Evolutionary conservation across 768 basidiomycete genomes (phyloP).

Genomic region (Wakefieldia striispora): DNA sequence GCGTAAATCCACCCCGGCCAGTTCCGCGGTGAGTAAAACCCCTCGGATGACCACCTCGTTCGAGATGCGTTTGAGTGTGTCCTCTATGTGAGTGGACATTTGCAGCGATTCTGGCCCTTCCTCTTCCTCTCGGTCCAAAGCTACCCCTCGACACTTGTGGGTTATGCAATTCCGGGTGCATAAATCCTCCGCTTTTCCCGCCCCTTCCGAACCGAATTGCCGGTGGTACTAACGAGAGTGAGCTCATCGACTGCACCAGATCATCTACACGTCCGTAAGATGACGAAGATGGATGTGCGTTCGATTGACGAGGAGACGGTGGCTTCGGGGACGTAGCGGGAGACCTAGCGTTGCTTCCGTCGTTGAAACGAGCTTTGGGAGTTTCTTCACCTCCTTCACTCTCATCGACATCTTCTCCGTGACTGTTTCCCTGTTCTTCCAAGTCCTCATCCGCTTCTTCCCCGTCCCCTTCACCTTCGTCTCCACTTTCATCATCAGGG

Average conservation of each 20-base stretch:
- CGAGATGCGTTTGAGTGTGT: conserved; percentile 3
- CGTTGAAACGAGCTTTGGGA: conserved; percentile 23
- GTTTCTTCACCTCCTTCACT: conserved; percentile 26
- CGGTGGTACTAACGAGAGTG: conserved; percentile 61
- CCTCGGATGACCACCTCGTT: conserved; percentile 7
- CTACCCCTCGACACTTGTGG: conserved; percentile 28
- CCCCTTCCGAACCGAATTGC: conserved; percentile 76
- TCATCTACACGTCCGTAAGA: conserved; percentile 40
- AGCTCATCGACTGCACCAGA: conserved; percentile 46
- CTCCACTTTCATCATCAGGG: conserved; percentile 17
- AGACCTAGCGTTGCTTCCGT: conserved; percentile 16
- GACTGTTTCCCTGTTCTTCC: conserved; percentile 9
- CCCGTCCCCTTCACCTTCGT: conserved; percentile 11
- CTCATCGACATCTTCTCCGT: conserved; percentile 19
- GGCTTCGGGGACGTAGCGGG: conserved; percentile 18
- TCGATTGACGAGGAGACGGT: conserved; percentile 21
- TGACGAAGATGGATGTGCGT: conserved; percentile 11
- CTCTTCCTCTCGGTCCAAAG: conserved; percentile 33
- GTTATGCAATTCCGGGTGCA: conserved; percentile 32
- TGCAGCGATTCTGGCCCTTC: conserved; percentile 28
- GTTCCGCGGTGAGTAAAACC: conserved; percentile 14
- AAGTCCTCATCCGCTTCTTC: too few species aligned
- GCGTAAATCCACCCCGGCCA: conserved; percentile 8
- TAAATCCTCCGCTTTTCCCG: conserved; percentile 54
- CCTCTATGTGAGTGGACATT: conserved; percentile 16